Evolutionary conservation across 257 asterid genomes (phyloP).

Genomic region (Phtheirospermum japonicum): DNA sequence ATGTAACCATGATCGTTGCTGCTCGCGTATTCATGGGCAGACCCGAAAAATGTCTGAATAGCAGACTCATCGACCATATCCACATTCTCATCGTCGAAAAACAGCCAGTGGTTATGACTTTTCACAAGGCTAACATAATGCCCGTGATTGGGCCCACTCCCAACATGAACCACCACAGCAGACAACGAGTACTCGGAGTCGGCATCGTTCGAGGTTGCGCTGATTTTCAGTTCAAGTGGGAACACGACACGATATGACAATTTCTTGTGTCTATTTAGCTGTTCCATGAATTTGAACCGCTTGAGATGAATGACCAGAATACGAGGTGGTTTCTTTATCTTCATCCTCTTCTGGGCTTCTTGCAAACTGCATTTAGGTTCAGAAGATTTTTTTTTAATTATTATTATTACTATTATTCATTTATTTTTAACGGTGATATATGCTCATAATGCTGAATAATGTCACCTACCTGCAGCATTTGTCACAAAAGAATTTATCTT

Average conservation of each 20-base stretch:
- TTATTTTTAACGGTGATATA: too few relatives aligned
- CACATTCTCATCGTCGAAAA: constrained; percentile 76
- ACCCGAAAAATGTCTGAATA: constrained; percentile 74
- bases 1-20: neutral
- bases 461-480: constrained; percentile 45
- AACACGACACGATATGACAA: constrained; percentile 69
- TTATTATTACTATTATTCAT: too few relatives aligned
- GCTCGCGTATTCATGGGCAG: constrained; percentile 68
- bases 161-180: constrained; percentile 80
- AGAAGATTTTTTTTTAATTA: neutral
- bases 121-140: constrained; percentile 82
- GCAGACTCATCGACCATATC: constrained; percentile 79
- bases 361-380: constrained; percentile 53
- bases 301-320: constrained; percentile 77
- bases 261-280: constrained; percentile 65
- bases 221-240: constrained; percentile 73
- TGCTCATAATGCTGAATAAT: neutral
- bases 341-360: constrained; percentile 88
- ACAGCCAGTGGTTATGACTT: constrained; percentile 82
- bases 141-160: constrained; percentile 80
- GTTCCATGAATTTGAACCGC: constrained; percentile 84
- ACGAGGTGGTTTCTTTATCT: constrained; percentile 70
- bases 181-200: constrained; percentile 69
- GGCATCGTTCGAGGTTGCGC: constrained; percentile 52
- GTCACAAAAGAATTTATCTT: constrained; percentile 50